phyloP scores from a whole-genome alignment of 495 filamentous ascomycete genomes.

The Pseudomonodictys pantanalensis region DNA sequence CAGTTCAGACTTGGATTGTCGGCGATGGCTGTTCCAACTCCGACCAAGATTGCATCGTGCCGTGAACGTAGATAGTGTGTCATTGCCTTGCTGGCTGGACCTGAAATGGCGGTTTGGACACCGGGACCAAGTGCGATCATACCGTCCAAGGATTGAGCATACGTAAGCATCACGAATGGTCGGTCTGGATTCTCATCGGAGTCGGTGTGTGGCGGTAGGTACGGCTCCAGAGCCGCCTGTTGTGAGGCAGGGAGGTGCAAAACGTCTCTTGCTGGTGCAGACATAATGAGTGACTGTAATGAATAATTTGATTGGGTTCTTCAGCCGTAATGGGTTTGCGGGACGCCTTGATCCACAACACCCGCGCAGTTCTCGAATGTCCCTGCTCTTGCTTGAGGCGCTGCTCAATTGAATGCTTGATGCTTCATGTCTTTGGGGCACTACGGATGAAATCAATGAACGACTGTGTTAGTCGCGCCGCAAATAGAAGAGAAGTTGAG shows the following conservation, averaged over 20 bases:
- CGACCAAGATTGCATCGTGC: constrained; percentile 82
- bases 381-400: no score
- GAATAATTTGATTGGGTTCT: no score
- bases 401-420: no score
- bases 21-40: constrained; percentile 75
- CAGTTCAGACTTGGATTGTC: constrained; percentile 86
- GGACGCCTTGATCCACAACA: no score
- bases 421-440: no score
- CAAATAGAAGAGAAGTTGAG: no score
- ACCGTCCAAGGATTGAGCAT: constrained; percentile 84
- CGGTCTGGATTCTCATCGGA: background rate
- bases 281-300: no score
- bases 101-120: constrained; percentile 73
- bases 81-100: constrained; percentile 78
- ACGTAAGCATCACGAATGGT: constrained; percentile 69
- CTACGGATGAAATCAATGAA: no score
- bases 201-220: constrained; percentile 18
- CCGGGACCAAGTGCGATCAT: constrained; percentile 71
- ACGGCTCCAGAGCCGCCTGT: background rate
- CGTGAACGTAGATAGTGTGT: constrained; percentile 81
- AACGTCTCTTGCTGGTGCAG: background rate
- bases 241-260: background rate
- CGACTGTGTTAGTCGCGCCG: no score
- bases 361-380: no score
- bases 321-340: no score